Evolutionary conservation across 495 filamentous ascomycete species (phyloP), one percentile per base, ranked within the genome.

Genomic region (Jackrogersella multiformis): DNA sequence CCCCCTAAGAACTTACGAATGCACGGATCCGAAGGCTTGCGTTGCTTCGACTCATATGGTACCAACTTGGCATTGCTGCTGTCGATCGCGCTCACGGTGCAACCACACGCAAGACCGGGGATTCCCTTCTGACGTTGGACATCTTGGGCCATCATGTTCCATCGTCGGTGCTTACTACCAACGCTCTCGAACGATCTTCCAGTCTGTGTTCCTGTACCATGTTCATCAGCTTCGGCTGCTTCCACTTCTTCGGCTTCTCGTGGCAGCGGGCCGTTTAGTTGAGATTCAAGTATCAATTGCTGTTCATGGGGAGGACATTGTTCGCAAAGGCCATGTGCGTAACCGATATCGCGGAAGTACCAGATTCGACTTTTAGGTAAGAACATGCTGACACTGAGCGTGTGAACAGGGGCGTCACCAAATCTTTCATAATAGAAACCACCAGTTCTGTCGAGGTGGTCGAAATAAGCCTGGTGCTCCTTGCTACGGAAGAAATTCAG

Each of bases 371-470:
- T 75, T 62, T 79, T 81, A 1, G 80, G 79, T 23, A 80, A 62
- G 55, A 85, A 84, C 74, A 85, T 79, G 41, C 78, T 80, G 20
- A 84, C 80, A 45, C 79, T 80, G 15, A 85, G 72, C 4, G 81
- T 83, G 73, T 89, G 87, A 24, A 89, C 84, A n/a, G 88, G 86
- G 12, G 86, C 88, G 69, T 89, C 88, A 20, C 86, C 87, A 66
- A 85, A 87, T 20, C 84, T 80, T 61, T 88, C 85, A 70, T 88
- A 88, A 73, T 86, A 87, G 74, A 87, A 88, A 18, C 85, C 86
- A 8, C 84, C 85, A 26, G 80, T 79, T 36, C 73, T 75, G 68
- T 89, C 87, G 8, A 90, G 74, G 63, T 85, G 81, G 26, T 82
- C 70, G 69, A 89, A 87, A 73, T 85, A 88, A 23, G 82, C 81